A percentile compares a stretch with the other conserved stretches of the same genome.
Conservation (phyloP, 2,329 filamentous ascomycete genomes). For the Cercospora beticola region DNA sequence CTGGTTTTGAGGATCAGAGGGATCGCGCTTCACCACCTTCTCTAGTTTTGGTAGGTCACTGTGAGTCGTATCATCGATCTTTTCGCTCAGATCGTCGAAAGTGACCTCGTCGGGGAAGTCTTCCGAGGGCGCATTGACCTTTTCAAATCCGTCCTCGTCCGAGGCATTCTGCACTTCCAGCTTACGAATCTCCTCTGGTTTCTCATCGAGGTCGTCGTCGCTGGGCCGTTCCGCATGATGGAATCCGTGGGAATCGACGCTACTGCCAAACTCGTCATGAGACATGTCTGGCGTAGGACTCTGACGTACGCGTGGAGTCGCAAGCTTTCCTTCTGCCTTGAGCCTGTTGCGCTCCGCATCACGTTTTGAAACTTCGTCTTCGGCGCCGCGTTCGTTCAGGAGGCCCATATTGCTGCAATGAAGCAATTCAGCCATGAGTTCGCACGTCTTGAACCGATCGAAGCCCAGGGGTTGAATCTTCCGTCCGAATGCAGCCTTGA, state of each 20-base stretch:
- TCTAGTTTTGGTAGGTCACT: constrained; percentile 30
- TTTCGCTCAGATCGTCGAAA: constrained; percentile 67
- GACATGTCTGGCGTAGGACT: constrained; percentile 55
- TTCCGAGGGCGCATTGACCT: constrained; percentile 65
- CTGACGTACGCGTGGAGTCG: constrained; percentile 52
- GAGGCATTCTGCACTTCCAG: constrained; percentile 78
- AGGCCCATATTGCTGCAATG: constrained; percentile 99
- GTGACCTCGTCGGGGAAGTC: constrained; percentile 61
- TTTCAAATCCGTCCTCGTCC: constrained; percentile 91
- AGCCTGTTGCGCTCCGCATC: constrained; percentile 80
- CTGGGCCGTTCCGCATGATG: constrained; percentile 51
- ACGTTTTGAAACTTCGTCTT: constrained; percentile 76
- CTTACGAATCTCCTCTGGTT: constrained; percentile 65
- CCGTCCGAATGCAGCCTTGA: constrained; percentile 84
- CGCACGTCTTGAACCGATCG: constrained; percentile 97
- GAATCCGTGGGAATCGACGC: constrained; percentile 54
- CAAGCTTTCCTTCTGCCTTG: constrained; percentile 72
- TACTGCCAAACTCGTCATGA: constrained; percentile 51
- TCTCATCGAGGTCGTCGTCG: constrained; percentile 45
- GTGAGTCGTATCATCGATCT: constrained; percentile 36
- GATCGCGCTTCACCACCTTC: constrained; percentile 32
- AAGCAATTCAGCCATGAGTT: constrained; percentile 94
- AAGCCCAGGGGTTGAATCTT: constrained; percentile 94
- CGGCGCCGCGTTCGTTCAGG: constrained; percentile 85
- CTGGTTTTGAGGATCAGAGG: constrained; percentile 19